These are phyloP conservation scores for Coccomyxa subellipsoidea DNA, from an alignment of 163 green algal genomes.

Conservation along the genomic window DNA sequence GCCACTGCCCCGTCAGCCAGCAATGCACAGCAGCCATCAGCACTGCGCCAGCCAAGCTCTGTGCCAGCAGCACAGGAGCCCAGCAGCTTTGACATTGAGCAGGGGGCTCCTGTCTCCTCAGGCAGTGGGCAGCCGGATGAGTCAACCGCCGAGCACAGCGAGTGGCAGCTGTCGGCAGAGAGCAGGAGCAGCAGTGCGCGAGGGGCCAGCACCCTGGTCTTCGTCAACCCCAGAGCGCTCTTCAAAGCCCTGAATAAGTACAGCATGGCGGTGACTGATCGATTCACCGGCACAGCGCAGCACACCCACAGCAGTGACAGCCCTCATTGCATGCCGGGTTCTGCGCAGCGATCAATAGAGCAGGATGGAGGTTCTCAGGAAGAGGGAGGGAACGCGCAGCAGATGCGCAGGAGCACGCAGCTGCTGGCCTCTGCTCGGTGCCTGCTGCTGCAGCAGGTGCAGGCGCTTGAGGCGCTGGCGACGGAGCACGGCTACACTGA, in stretches of 20 bases:
- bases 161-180: background rate
- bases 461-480: background rate
- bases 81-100: background rate
- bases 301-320: background rate
- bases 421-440: background rate
- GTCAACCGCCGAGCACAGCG: background rate
- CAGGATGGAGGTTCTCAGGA: background rate
- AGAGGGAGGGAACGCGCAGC: background rate
- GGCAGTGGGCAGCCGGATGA: no score
- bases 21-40: background rate
- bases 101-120: background rate
- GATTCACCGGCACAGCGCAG: background rate
- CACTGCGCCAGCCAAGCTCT: background rate
- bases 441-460: background rate
- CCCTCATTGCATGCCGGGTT: background rate
- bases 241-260: background rate
- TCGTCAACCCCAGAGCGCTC: background rate
- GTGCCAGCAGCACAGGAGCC: background rate
- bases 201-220: background rate
- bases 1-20: background rate
- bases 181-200: background rate
- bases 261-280: background rate
- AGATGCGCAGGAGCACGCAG: background rate
- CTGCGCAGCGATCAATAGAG: background rate
- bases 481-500: constrained; percentile 14